A percentile compares a stretch with the other conserved stretches of the same genome.
Evolutionary conservation across 2,329 filamentous ascomycete genomes (phyloP).

Genomic region (Nannizziopsis arthrosporioides): DNA sequence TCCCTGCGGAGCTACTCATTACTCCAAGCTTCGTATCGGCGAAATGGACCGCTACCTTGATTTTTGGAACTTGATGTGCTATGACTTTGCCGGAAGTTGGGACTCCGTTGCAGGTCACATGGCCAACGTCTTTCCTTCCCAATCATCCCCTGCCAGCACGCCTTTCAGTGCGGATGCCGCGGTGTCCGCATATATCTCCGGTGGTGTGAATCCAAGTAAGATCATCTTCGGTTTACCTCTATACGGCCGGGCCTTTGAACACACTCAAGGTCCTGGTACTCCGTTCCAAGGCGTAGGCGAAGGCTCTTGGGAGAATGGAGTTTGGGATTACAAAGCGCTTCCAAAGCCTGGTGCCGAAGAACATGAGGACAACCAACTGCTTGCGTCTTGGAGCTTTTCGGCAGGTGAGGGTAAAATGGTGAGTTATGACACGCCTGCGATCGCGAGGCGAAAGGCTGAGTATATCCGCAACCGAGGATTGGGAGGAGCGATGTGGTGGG

Average conservation of each 20-base stretch:
- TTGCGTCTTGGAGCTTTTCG: slow-evolving; percentile 66
- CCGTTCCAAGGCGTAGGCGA: slow-evolving; percentile 61
- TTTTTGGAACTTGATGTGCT: slow-evolving; percentile 60
- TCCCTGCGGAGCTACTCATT: slow-evolving; percentile 33
- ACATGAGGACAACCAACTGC: slow-evolving; percentile 46
- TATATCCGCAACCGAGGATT: slow-evolving; percentile 57
- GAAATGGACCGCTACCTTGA: slow-evolving; percentile 40
- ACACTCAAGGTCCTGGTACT: slow-evolving; percentile 62
- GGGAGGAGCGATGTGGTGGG: slow-evolving; percentile 96
- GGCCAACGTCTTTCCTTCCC: slow-evolving; percentile 60
- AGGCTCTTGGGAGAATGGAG: slow-evolving; percentile 72
- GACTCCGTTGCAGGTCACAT: slow-evolving; percentile 61
- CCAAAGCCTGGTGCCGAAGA: slow-evolving; percentile 56
- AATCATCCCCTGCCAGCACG: slow-evolving; percentile 49
- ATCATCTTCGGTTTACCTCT: slow-evolving; percentile 84
- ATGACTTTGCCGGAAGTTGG: slow-evolving; percentile 82
- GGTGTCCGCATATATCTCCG: slow-evolving; percentile 56
- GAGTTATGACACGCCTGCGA: slow-evolving; percentile 60
- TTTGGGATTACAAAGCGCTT: slow-evolving; percentile 81
- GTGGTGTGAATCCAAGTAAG: slow-evolving; percentile 56
- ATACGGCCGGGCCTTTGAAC: slow-evolving; percentile 75
- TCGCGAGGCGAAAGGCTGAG: slow-evolving; percentile 57
- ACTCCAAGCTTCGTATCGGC: slow-evolving; percentile 33
- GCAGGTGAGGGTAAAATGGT: slow-evolving; percentile 50
- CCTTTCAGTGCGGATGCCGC: slow-evolving; percentile 68